Conservation (phyloP, 345 rosid genomes). For the Crucihimalaya himalaica region DNA sequence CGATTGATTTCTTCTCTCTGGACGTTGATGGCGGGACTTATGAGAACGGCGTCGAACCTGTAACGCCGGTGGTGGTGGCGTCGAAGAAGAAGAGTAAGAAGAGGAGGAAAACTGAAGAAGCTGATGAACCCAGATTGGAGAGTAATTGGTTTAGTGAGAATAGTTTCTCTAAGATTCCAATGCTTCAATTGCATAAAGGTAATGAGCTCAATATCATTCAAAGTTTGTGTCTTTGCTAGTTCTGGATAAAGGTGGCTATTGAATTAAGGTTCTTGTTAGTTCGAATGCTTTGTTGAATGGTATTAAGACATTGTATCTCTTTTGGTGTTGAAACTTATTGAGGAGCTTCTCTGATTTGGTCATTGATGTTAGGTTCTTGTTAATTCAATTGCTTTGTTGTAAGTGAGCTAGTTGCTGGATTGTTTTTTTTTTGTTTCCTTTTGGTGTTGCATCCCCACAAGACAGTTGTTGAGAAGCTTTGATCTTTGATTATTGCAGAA, state of each 20-base stretch:
- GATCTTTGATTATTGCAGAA: slow-evolving; percentile 50
- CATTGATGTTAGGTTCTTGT: not conserved
- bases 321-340: not conserved
- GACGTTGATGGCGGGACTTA: slow-evolving; percentile 46
- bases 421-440: not conserved
- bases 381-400: not conserved
- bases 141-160: slow-evolving; percentile 73
- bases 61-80: slow-evolving; percentile 35
- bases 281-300: not conserved
- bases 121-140: slow-evolving; percentile 53
- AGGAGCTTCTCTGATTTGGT: not conserved
- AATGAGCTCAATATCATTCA: not conserved
- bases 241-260: not conserved
- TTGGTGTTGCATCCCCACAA: not conserved
- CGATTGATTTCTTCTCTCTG: slow-evolving; percentile 74
- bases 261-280: not conserved
- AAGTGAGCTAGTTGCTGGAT: not conserved
- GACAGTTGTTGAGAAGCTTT: slow-evolving; percentile 8
- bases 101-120: slow-evolving; percentile 40
- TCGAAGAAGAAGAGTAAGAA: slow-evolving; percentile 41
- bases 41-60: slow-evolving; percentile 40
- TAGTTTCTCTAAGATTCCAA: slow-evolving; percentile 67
- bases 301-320: too few relatives aligned
- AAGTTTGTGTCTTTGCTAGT: not conserved
- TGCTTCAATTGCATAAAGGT: slow-evolving; percentile 98